Conservation (phyloP, 1,139 yeast species). For the Debaryomyces coudertii region DNA sequence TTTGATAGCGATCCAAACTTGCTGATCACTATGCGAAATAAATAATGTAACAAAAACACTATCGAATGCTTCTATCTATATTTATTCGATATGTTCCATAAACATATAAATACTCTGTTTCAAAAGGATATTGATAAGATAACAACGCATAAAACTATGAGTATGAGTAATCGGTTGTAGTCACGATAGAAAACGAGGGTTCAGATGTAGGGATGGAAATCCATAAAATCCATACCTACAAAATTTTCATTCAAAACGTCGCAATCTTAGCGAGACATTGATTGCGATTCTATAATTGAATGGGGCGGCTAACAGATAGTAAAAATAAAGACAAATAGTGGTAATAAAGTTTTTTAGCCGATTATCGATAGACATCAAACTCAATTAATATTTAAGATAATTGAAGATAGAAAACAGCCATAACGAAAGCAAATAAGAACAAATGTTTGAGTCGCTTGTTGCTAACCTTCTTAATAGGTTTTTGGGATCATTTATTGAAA, state of each 20-base stretch:
- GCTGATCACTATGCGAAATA: constrained; percentile 1
- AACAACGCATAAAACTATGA: constrained; percentile 5
- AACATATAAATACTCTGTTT: not conserved
- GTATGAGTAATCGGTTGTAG: constrained; percentile 6
- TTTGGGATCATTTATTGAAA: constrained; percentile 79
- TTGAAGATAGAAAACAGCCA: not conserved
- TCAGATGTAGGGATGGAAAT: not conserved
- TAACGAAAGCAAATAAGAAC: not conserved
- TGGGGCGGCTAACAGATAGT: not conserved
- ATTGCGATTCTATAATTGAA: not conserved
- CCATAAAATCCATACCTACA: not conserved
- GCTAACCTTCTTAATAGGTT: constrained; percentile 57
- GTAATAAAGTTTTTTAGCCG: not conserved
- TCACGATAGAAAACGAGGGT: constrained; percentile 1
- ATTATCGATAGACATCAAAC: not conserved
- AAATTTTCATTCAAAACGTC: not conserved
- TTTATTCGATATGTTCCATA: constrained; percentile 1
- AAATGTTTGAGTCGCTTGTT: constrained; percentile 60
- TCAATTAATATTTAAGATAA: not conserved
- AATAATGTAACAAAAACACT: not conserved
- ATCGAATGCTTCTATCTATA: constrained; percentile 6
- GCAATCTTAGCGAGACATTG: constrained; percentile 1
- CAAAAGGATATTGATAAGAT: constrained; percentile 4
- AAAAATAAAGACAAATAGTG: not conserved
- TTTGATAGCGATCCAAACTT: not conserved